Percentiles rank a stretch among this genome's conserved stretches.
phyloP scores from a whole-genome alignment of 176 grass and related monocot genomes.

The Aegilops tauschii region DNA sequence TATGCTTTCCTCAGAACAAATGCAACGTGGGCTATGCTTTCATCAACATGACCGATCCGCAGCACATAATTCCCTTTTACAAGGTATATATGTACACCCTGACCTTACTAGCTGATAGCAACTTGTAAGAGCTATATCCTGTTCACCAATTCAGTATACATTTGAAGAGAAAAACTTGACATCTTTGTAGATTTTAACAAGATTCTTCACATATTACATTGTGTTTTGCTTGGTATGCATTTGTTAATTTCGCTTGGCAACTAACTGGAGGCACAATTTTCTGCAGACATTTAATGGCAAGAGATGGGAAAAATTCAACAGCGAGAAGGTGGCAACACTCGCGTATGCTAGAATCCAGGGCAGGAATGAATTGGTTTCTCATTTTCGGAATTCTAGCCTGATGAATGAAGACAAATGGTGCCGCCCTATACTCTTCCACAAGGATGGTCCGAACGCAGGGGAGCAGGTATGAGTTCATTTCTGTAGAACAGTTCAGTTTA shows the following conservation, averaged over 20 bases:
- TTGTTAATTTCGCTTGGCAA: neutral
- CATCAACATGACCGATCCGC: constrained; percentile 92
- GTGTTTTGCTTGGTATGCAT: neutral
- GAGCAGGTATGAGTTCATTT: constrained; percentile 53
- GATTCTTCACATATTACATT: neutral
- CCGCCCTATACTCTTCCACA: constrained; percentile 88
- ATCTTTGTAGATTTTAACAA: neutral
- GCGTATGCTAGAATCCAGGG: constrained; percentile 96
- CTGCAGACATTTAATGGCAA: constrained; percentile 91
- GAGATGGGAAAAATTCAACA: constrained; percentile 96
- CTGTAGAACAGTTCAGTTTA: neutral
- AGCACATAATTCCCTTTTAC: constrained; percentile 86
- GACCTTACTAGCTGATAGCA: constrained; percentile 3
- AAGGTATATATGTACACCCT: constrained; percentile 45
- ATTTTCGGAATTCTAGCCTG: constrained; percentile 96
- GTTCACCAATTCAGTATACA: neutral
- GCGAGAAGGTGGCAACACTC: constrained; percentile 93
- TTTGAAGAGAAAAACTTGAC: neutral
- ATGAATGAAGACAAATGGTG: constrained; percentile 98
- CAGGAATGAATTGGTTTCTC: constrained; percentile 69
- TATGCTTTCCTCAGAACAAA: constrained; percentile 75
- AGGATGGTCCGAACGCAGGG: constrained; percentile 83
- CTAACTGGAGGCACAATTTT: constrained; percentile 10
- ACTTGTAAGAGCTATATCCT: neutral
- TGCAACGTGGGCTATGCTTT: constrained; percentile 98